Evolutionary conservation across 2,329 filamentous ascomycete species (phyloP).

Genomic region (Cladosporium oxysporum): DNA sequence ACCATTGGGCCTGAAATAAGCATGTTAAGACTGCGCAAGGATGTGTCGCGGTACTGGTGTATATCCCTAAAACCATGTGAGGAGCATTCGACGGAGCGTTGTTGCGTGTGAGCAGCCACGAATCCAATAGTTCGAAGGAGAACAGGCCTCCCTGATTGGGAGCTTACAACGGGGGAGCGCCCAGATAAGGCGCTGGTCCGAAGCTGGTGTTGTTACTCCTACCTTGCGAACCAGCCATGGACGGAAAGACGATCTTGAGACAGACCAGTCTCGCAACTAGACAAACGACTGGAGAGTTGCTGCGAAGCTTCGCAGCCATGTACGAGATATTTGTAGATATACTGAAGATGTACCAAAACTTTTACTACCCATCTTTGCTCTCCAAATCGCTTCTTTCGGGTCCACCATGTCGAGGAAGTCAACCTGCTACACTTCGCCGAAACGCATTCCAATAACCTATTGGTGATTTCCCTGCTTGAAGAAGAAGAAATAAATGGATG

Average conservation of each 20-base stretch:
- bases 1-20: constrained; percentile 39
- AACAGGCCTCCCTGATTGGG: neutral
- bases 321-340: constrained; percentile 20
- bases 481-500: neutral
- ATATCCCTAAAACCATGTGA: neutral
- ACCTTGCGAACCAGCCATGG: neutral
- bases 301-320: constrained; percentile 1
- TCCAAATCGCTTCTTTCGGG: neutral
- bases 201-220: neutral
- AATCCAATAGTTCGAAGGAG: neutral
- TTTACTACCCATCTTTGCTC: neutral
- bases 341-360: constrained; percentile 39
- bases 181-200: neutral
- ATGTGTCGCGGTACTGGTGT: neutral
- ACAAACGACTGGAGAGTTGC: neutral
- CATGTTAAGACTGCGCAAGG: neutral
- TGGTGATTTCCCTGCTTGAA: neutral
- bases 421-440: neutral
- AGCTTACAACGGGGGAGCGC: neutral
- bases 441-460: neutral
- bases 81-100: neutral
- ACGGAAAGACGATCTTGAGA: neutral
- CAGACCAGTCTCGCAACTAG: neutral
- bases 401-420: neutral
- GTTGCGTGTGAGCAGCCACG: neutral